phyloP scores from a whole-genome alignment of 208 protist species.

The Wallacemonas rigidus region DNA sequence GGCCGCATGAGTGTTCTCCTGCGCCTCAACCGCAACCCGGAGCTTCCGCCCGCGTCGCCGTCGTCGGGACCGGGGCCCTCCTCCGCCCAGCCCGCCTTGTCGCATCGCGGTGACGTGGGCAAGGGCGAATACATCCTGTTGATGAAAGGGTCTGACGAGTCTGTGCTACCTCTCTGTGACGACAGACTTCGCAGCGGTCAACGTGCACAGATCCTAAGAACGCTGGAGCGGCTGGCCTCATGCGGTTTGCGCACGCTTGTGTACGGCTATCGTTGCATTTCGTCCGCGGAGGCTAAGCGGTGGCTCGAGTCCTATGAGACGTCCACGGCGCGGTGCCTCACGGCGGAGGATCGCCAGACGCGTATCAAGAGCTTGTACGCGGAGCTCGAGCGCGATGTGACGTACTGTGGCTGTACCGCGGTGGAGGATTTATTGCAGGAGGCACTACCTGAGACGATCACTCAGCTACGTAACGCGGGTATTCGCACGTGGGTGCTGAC shows the following conservation, averaged over 20 bases:
- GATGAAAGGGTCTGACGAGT: slow-evolving; percentile 85
- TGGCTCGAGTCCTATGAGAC: slow-evolving; percentile 32
- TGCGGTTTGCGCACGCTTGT: slow-evolving; percentile 75
- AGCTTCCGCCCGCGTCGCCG: background rate
- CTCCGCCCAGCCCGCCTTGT: no score
- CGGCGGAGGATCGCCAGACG: slow-evolving; percentile 27
- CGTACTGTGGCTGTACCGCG: slow-evolving; percentile 91
- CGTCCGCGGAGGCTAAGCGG: slow-evolving; percentile 36
- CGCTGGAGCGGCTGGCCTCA: slow-evolving; percentile 33
- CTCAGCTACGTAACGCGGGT: slow-evolving; percentile 65
- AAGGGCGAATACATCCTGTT: slow-evolving; percentile 44
- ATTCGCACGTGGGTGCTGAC: slow-evolving; percentile 97
- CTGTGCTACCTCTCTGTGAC: slow-evolving; percentile 55
- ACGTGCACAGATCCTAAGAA: background rate
- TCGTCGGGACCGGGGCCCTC: no score
- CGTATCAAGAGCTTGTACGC: slow-evolving; percentile 40
- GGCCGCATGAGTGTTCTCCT: slow-evolving; percentile 83
- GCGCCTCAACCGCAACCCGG: slow-evolving; percentile 18
- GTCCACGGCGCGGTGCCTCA: slow-evolving; percentile 23
- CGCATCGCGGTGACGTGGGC: background rate
- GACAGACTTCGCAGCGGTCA: slow-evolving; percentile 5
- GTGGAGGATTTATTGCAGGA: slow-evolving; percentile 98
- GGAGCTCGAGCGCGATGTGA: slow-evolving; percentile 88
- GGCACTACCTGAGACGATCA: slow-evolving; percentile 88
- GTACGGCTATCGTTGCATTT: slow-evolving; percentile 55